A percentile compares a stretch with the other conserved stretches of the same genome.
phyloP scores from a whole-genome alignment of 371 early-diverging fungal genomes.

The Dinochytrium kinnereticum region DNA sequence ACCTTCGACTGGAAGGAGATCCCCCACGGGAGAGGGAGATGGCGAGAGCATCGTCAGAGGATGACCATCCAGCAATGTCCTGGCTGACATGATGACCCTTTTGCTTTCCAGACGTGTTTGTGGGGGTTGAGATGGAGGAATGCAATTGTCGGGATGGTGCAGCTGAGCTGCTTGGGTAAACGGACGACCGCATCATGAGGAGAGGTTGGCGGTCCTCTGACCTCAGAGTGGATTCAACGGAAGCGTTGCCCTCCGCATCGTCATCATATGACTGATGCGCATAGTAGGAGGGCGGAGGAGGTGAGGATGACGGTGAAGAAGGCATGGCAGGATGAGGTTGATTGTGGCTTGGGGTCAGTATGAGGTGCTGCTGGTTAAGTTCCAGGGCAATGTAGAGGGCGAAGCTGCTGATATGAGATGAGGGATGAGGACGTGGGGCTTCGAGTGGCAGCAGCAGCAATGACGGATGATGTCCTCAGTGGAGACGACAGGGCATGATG shows the following conservation, averaged over 20 bases:
- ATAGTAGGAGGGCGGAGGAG: neutral
- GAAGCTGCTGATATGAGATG: neutral
- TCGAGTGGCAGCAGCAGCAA: too few relatives aligned
- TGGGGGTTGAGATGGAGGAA: neutral
- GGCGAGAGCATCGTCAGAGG: neutral
- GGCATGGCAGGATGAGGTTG: slow-evolving; percentile 3
- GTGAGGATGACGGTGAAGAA: neutral
- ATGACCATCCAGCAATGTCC: slow-evolving; percentile 12
- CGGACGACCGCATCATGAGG: neutral
- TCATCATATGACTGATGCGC: neutral
- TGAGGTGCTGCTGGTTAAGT: neutral
- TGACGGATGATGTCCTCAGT: too few relatives aligned
- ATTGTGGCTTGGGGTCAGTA: neutral
- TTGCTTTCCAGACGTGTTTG: neutral
- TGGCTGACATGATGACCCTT: too few relatives aligned
- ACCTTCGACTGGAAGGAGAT: neutral
- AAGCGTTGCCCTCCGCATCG: neutral
- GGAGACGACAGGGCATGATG: too few relatives aligned
- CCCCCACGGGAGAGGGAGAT: neutral
- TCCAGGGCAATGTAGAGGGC: neutral
- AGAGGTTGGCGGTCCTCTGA: neutral
- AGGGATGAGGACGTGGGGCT: too few relatives aligned
- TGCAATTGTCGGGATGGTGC: neutral
- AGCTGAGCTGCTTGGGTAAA: neutral
- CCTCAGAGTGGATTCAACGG: neutral